Conservation (phyloP, 2,329 filamentous ascomycete genomes). For the Ophiostoma ips region DNA sequence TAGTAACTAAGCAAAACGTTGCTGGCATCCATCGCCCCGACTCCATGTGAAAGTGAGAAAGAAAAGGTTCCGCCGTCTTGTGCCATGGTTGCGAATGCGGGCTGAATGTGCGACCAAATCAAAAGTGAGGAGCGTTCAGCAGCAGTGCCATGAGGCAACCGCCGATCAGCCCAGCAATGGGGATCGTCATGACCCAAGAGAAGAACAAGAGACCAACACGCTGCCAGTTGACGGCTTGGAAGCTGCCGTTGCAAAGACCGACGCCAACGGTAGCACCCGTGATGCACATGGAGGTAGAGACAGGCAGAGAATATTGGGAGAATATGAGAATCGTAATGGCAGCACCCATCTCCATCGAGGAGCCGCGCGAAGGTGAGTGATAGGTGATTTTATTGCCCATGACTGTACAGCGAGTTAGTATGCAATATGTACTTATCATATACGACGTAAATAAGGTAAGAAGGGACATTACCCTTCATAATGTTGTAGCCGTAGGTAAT, state of each 20-base stretch:
- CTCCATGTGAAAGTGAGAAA: no score
- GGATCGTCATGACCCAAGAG: conserved; percentile 54
- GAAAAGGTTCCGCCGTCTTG: no score
- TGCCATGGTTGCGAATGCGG: no score
- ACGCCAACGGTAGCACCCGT: conserved; percentile 68
- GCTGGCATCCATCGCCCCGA: no score
- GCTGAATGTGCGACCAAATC: no score
- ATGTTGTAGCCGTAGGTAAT: conserved; percentile 72
- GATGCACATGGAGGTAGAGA: conserved; percentile 69
- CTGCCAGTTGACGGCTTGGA: conserved; percentile 64
- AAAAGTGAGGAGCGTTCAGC: conserved; percentile 46
- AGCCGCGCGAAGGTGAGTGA: conserved; percentile 42
- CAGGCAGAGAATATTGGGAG: conserved; percentile 60
- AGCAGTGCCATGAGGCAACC: conserved; percentile 35
- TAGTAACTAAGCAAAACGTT: no score
- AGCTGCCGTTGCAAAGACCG: conserved; percentile 59
- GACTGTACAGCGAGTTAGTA: conserved; percentile 24
- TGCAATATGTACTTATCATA: no score
- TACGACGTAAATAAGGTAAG: no score
- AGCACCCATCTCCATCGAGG: conserved; percentile 68
- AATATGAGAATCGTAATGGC: conserved; percentile 64
- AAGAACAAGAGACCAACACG: conserved; percentile 53
- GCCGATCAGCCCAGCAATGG: conserved; percentile 43
- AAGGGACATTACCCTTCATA: conserved; percentile 40
- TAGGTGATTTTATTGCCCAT: conserved; percentile 75